Conservation (phyloP, 2,329 filamentous ascomycete genomes). For the Ophiostoma fasciatum region DNA sequence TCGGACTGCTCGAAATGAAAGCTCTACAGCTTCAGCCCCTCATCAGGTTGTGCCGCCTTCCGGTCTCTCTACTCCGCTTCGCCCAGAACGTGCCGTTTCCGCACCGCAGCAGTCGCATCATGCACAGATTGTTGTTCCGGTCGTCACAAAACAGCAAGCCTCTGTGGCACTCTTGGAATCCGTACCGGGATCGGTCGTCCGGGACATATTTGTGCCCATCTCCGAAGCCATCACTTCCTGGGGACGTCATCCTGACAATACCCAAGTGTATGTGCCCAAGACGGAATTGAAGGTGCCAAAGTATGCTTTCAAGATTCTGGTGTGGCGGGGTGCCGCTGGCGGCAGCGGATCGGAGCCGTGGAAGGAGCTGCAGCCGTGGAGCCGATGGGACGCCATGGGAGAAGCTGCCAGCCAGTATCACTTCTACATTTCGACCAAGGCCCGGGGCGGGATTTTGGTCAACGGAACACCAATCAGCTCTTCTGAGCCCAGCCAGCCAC, state of each 20-base stretch:
- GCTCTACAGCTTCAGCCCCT: too few relatives aligned
- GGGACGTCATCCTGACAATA: slow-evolving; percentile 59
- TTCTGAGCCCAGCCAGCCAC: slow-evolving; percentile 36
- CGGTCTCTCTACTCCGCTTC: too few relatives aligned
- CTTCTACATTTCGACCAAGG: slow-evolving; percentile 67
- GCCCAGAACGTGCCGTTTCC: not conserved
- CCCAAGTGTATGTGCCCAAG: slow-evolving; percentile 45
- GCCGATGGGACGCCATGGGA: slow-evolving; percentile 29
- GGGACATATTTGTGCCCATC: slow-evolving; percentile 48
- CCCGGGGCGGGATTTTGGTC: slow-evolving; percentile 58
- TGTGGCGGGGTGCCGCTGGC: slow-evolving; percentile 53
- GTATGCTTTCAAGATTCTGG: slow-evolving; percentile 61
- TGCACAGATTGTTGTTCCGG: slow-evolving; percentile 8
- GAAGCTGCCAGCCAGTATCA: slow-evolving; percentile 38
- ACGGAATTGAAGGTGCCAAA: slow-evolving; percentile 64
- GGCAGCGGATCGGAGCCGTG: slow-evolving; percentile 49
- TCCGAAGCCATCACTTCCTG: slow-evolving; percentile 57
- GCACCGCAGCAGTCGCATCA: not conserved
- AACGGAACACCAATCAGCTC: slow-evolving; percentile 55
- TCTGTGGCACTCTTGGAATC: slow-evolving; percentile 39
- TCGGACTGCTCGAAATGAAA: too few relatives aligned
- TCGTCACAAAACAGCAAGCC: not conserved
- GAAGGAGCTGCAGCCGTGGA: slow-evolving; percentile 37
- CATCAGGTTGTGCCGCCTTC: too few relatives aligned
- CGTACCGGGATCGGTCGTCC: slow-evolving; percentile 48